phyloP scores from a whole-genome alignment of 2,329 filamentous ascomycete genomes.

The Xylariaceae sp. region DNA sequence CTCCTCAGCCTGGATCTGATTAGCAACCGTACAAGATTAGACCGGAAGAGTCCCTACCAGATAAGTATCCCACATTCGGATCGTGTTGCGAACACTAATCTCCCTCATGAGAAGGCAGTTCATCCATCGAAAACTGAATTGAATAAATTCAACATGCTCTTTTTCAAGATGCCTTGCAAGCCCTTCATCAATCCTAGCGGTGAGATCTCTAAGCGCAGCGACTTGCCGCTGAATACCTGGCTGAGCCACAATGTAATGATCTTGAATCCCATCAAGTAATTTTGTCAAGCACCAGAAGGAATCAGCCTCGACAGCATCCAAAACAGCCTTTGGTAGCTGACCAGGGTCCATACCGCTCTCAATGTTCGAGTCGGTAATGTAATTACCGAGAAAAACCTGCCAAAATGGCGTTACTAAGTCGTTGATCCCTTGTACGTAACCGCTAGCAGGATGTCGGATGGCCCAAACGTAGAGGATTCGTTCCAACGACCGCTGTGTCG shows the following conservation, averaged over 20 bases:
- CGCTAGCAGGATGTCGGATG: constrained; percentile 92
- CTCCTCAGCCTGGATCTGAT: constrained; percentile 72
- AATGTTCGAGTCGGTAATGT: constrained; percentile 90
- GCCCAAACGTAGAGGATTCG: constrained; percentile 97
- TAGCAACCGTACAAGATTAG: constrained; percentile 5
- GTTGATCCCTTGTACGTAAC: constrained; percentile 98
- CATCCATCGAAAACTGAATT: constrained; percentile 99
- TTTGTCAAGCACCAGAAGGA: constrained; percentile 99
- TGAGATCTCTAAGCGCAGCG: constrained; percentile 80
- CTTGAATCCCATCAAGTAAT: constrained; percentile 95
- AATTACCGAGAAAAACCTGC: constrained; percentile 92
- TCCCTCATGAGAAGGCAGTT: constrained; percentile 98
- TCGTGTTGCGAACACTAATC: constrained; percentile 92
- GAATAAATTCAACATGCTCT: constrained; percentile 95
- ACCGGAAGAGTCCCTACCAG: constrained; percentile 56
- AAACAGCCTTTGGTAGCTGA: constrained; percentile 80
- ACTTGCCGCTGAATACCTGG: constrained; percentile 96
- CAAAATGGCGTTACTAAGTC: constrained; percentile 96
- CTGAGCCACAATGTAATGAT: constrained; percentile 97
- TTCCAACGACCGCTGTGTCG: constrained; percentile 89
- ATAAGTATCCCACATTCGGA: constrained; percentile 99
- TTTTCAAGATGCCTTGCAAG: constrained; percentile 85
- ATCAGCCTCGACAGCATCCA: constrained; percentile 96
- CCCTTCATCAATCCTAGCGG: constrained; percentile 77
- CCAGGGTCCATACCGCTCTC: constrained; percentile 96